Conservation (phyloP, 495 filamentous ascomycete species). For the Trichoderma erinaceum region DNA sequence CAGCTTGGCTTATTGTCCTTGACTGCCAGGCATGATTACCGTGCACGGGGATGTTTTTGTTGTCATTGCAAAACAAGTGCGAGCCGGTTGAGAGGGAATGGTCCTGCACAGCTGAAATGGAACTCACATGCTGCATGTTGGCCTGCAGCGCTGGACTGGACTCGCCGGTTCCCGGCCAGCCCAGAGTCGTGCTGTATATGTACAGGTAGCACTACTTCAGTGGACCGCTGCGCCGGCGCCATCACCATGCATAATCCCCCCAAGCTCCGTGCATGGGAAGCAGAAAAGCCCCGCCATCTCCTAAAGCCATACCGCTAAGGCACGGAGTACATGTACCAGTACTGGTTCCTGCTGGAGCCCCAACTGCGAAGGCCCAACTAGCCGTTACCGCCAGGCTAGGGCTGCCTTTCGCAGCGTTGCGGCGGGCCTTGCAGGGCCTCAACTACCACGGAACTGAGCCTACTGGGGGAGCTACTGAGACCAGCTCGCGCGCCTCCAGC, state of each 20-base stretch:
- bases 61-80: no score
- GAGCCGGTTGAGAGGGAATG: background rate
- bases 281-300: slow-evolving; percentile 2
- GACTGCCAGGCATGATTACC: no score
- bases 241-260: background rate
- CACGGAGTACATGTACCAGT: background rate
- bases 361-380: background rate
- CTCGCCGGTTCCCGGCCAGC: background rate
- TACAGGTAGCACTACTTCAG: background rate
- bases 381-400: background rate
- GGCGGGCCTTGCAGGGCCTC: background rate
- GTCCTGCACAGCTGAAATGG: background rate
- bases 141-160: background rate
- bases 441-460: background rate
- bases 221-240: no score
- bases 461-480: background rate
- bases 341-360: background rate
- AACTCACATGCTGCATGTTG: background rate
- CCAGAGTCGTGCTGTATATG: background rate
- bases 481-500: slow-evolving; percentile 1
- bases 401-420: background rate
- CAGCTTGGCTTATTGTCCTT: no score
- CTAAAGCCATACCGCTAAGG: background rate
- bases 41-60: no score
- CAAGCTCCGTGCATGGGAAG: background rate